phyloP scores from a whole-genome alignment of 768 basidiomycete species.

The Russula lepida region DNA sequence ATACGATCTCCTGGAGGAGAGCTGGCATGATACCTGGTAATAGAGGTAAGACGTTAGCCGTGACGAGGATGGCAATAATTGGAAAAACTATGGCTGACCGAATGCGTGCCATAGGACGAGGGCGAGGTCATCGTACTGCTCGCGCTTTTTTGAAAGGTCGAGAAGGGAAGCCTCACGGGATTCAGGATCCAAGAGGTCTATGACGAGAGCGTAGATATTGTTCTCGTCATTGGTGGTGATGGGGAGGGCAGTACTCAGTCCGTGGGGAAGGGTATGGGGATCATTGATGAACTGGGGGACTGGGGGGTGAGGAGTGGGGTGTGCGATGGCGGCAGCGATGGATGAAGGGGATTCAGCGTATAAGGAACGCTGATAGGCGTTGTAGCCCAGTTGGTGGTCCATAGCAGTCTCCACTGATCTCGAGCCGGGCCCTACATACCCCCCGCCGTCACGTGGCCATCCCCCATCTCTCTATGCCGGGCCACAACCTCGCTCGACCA shows the following conservation, averaged over 20 bases:
- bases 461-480: background rate
- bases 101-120: conserved; percentile 98
- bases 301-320: conserved; percentile 47
- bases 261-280: conserved; percentile 20
- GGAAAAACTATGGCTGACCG: conserved; percentile 44
- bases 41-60: background rate
- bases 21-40: conserved; percentile 90
- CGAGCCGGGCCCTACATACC: background rate
- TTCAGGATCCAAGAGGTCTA: conserved; percentile 74
- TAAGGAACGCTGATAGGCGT: conserved; percentile 49
- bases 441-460: conserved; percentile 5
- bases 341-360: conserved; percentile 57
- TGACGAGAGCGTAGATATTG: conserved; percentile 87
- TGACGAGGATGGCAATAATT: background rate
- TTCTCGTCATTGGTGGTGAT: conserved; percentile 43
- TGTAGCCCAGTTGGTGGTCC: conserved; percentile 52
- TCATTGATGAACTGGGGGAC: conserved; percentile 32
- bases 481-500: background rate
- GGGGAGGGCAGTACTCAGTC: conserved; percentile 24
- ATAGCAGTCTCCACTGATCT: conserved; percentile 23
- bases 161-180: conserved; percentile 86
- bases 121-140: conserved; percentile 97
- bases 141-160: conserved; percentile 96
- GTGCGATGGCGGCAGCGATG: conserved; percentile 34
- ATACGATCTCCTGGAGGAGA: conserved; percentile 93